phyloP scores from a whole-genome alignment of 2,329 filamentous ascomycete species.

The Ophiostoma quercus region DNA sequence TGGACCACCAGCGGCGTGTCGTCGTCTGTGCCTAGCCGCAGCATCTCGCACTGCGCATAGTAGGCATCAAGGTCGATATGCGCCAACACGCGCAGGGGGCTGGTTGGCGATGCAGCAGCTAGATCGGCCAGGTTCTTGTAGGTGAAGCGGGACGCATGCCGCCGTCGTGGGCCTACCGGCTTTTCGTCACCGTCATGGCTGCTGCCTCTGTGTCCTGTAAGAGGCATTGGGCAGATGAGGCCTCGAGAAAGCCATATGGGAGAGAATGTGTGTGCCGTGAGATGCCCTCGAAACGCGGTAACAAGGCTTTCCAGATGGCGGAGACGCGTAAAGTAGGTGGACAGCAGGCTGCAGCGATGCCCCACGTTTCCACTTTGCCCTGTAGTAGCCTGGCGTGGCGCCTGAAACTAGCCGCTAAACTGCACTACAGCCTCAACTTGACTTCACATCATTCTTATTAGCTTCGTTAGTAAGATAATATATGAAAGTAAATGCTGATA shows the following conservation, averaged over 20 bases:
- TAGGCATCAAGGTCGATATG: constrained; percentile 97
- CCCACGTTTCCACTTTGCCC: background rate
- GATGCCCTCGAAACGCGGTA: background rate
- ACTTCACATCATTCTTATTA: background rate
- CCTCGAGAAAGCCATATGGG: background rate
- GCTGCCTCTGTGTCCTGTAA: background rate
- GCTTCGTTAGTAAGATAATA: no score
- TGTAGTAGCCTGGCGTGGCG: background rate
- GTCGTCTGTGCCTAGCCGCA: constrained; percentile 68
- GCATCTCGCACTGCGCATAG: constrained; percentile 94
- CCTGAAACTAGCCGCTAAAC: background rate
- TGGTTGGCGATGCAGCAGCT: constrained; percentile 62
- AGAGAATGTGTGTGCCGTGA: background rate
- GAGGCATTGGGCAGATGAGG: background rate
- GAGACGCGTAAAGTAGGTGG: constrained; percentile 9
- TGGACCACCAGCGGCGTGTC: constrained; percentile 84
- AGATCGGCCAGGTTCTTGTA: constrained; percentile 77
- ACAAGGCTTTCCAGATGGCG: background rate
- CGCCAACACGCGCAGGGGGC: constrained; percentile 78
- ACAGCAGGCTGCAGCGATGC: background rate
- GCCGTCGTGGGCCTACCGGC: constrained; percentile 36
- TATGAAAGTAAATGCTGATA: no score
- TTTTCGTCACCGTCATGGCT: background rate
- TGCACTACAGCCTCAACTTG: background rate
- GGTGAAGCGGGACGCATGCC: constrained; percentile 69